These are phyloP conservation scores for Pythium sukuiense DNA, from an alignment of 352 stramenopile species.

Conservation along the genomic window DNA sequence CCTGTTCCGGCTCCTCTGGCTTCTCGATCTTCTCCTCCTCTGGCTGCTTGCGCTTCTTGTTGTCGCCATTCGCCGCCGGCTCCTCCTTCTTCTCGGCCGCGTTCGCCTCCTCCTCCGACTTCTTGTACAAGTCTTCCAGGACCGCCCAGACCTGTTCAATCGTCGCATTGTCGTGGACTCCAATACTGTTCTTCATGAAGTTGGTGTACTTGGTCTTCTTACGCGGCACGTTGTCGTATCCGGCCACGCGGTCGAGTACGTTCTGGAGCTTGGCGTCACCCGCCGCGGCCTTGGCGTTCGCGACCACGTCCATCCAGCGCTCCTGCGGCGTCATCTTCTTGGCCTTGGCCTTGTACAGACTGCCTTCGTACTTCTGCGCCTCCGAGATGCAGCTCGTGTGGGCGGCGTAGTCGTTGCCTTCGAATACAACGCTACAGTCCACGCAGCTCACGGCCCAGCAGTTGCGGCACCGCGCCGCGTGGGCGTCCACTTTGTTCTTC, in stretches of 20 bases:
- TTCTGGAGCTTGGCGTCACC: constrained; percentile 58
- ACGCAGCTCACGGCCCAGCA: constrained; percentile 93
- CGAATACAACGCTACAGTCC: constrained; percentile 91
- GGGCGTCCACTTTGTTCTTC: constrained; percentile 93
- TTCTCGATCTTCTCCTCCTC: constrained; percentile 25
- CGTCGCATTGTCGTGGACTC: constrained; percentile 40
- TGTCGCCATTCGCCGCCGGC: constrained; percentile 17
- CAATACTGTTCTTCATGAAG: constrained; percentile 88
- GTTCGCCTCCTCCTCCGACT: constrained; percentile 26
- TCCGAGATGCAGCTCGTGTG: constrained; percentile 94
- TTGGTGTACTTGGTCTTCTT: constrained; percentile 95
- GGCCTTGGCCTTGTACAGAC: constrained; percentile 73
- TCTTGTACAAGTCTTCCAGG: constrained; percentile 67
- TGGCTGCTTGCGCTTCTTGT: constrained; percentile 50
- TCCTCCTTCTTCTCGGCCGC: constrained; percentile 15
- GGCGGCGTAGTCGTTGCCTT: constrained; percentile 85
- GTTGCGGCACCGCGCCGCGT: constrained; percentile 80
- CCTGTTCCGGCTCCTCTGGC: constrained; percentile 14
- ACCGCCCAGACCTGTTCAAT: constrained; percentile 73
- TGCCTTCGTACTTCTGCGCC: constrained; percentile 93
- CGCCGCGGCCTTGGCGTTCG: constrained; percentile 38
- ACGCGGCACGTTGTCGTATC: constrained; percentile 90
- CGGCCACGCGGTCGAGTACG: constrained; percentile 72
- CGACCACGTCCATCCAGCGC: constrained; percentile 81
- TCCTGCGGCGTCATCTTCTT: constrained; percentile 89